phyloP scores from a whole-genome alignment of 2,329 filamentous ascomycete genomes.

The Stachybotrys chartarum region DNA sequence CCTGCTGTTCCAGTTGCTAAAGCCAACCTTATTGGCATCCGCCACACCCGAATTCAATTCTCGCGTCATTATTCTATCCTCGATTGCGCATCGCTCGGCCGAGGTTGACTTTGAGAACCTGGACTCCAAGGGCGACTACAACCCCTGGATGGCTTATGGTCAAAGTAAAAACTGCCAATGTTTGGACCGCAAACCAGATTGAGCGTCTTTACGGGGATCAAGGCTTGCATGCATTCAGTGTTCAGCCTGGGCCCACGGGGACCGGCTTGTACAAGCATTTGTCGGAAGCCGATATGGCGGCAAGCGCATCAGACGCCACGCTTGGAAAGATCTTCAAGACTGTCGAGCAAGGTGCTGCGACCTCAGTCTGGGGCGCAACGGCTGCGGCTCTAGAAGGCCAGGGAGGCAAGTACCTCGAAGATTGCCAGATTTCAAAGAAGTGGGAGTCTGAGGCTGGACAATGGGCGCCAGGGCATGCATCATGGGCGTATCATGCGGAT shows the following conservation, averaged over 20 bases:
- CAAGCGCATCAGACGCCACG: not conserved
- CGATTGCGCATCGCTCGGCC: constrained; percentile 21
- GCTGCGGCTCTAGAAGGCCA: constrained; percentile 9
- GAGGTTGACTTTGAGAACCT: constrained; percentile 30
- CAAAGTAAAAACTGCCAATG: constrained; percentile 44
- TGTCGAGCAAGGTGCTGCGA: constrained; percentile 12
- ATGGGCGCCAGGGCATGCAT: constrained; percentile 1
- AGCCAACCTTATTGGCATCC: constrained; percentile 22
- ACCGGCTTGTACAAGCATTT: constrained; percentile 6
- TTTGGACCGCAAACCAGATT: constrained; percentile 43
- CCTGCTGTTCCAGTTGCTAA: constrained; percentile 32
- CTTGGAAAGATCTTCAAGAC: constrained; percentile 2
- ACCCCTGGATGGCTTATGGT: constrained; percentile 22
- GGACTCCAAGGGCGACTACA: constrained; percentile 7
- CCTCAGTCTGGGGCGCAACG: constrained; percentile 12
- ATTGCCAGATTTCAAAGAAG: constrained; percentile 6
- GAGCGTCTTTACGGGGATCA: constrained; percentile 37
- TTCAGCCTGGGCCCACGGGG: constrained; percentile 39
- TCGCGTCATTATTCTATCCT: no score
- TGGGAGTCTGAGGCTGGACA: not conserved
- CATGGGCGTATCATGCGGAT: constrained; percentile 7
- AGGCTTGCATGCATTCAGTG: constrained; percentile 32
- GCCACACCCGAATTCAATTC: no score
- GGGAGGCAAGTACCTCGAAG: constrained; percentile 10
- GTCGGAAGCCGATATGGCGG: not conserved